A percentile compares a stretch with the other conserved stretches of the same genome.
Evolutionary conservation across 495 filamentous ascomycete genomes (phyloP).

Genomic region (Amphirosellinia nigrospora): DNA sequence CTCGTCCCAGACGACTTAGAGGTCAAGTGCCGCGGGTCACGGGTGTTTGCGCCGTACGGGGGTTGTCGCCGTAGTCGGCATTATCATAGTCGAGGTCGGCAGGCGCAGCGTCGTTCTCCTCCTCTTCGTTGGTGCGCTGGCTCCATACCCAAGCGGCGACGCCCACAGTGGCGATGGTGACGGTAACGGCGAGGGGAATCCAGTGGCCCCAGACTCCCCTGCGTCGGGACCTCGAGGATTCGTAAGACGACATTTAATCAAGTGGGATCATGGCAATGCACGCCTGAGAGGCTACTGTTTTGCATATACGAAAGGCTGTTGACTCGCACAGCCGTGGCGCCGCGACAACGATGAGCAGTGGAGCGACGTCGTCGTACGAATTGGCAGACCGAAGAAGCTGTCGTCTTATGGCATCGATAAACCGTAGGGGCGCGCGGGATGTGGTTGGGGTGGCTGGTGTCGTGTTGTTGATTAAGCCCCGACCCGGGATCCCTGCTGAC

Average conservation of each 20-base stretch:
- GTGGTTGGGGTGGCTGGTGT: slow-evolving; percentile 27
- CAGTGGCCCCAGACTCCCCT: slow-evolving; percentile 78
- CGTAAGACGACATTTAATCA: slow-evolving; percentile 76
- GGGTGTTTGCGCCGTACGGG: slow-evolving; percentile 56
- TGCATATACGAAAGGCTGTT: slow-evolving; percentile 13
- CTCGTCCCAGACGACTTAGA: slow-evolving; percentile 37
- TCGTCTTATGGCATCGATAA: slow-evolving; percentile 14
- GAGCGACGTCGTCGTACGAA: slow-evolving; percentile 1
- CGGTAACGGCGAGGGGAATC: slow-evolving; percentile 82
- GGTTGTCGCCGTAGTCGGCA: slow-evolving; percentile 57
- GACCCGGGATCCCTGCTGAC: slow-evolving; percentile 20
- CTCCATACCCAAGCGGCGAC: slow-evolving; percentile 93
- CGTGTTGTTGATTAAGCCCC: slow-evolving; percentile 19
- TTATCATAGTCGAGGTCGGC: slow-evolving; percentile 58
- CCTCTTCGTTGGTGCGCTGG: slow-evolving; percentile 74
- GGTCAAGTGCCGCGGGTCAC: slow-evolving; percentile 46
- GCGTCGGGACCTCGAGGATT: slow-evolving; percentile 69
- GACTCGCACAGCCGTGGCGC: slow-evolving; percentile 3
- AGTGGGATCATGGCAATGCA: slow-evolving; percentile 38
- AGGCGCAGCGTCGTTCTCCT: slow-evolving; percentile 43
- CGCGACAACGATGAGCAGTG: background rate
- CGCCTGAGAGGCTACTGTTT: slow-evolving; percentile 30
- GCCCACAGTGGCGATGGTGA: slow-evolving; percentile 82
- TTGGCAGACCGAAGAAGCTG: background rate
- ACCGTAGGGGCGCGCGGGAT: background rate